Evolutionary conservation across 257 asterid genomes (phyloP), one percentile per base, ranked within the genome.

Genomic region (Phtheirospermum japonicum): DNA sequence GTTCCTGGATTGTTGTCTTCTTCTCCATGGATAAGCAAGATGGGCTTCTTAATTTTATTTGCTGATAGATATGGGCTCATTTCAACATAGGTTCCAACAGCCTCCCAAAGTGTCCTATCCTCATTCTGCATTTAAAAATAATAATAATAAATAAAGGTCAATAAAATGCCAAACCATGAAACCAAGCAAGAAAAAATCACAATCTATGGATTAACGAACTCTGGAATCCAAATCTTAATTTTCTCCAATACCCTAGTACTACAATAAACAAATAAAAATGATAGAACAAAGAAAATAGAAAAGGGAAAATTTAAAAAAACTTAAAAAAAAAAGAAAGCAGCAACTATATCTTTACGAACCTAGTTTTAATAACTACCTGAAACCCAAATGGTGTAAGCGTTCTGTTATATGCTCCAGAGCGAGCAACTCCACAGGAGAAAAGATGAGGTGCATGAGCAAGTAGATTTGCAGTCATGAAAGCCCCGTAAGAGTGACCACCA

Each of bases 351-450:
- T 45, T 28, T 42, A 61, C 58, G 60, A 46, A 31, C 13, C 50
- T 20, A 63, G 58, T 56, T 40, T 53, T 14, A 65, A 45, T 58
- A 56, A 68, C 57, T 79, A 86, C 99, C 97, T 92, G 99, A 83
- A 93, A 93, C 50, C 99, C 97, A 71, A 93, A 93, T n/a, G 99
- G 99, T 46, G 99, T 93, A 57, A 93, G 96, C 6, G 99, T 93
- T 82, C 97, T 74, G 76, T 89, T 93, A 70, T 93, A 93, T 65
- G 99, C 99, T 59, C 99, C 99, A 68, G 99, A 93, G 19, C 99
- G 92, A 48, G 99, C 99, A 71, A 93, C 77, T 62, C 97, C 97
- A 37, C 99, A 93, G 63, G 87, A 70, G 78, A 93, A 93, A 32
- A 93, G 89, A 83, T 93, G 95, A 59, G 97, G 97, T 49, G 99